Base-by-base conservation (phyloP, 345 rosid genomes). In the Sonneratia caseolaris region DNA sequence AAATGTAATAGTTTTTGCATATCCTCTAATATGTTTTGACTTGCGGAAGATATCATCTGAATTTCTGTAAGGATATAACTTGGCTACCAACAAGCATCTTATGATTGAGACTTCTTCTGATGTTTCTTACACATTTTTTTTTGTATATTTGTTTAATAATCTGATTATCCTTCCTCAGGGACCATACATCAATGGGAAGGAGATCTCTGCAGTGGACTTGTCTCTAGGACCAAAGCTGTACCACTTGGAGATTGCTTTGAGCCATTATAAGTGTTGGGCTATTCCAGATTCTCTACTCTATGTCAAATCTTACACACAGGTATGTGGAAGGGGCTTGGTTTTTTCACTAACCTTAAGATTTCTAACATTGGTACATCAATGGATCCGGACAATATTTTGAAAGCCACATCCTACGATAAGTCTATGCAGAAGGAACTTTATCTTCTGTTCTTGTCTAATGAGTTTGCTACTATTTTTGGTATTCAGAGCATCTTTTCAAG, bases 221-320 rank as follows among this genome's bases (percentile, higher is more conserved):
- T 83, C 98, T n/a, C 83, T 94, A 9, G 90, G 79, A 73, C 97
- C 97, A 16, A 90, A 91, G 80, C 67, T 90, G 64, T 80, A 88
- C 78, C 96, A 94, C 84, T 71, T 94, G 61, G 92, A 90, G 85
- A 90, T 91, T 76, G 95, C 92, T 76, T 72, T 94, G 70, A 89
- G 92, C 62, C 92, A 94, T 78, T 94, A 80, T 78, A 91, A 94
- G 84, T 85, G 81, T 45, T 91, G 96, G 98, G 82, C 85, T 2
- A 84, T 91, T 77, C 96, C 96, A 18, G 96, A 88, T 70, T 87
- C 97, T 59, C 91, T 91, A 74, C 77, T 93, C 48, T 72, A 68
- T 77, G 76, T 84, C 37, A 85, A 79, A 79, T 85, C 96, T 37
- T 88, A 90, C 84, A 86, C 88, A 95, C 82, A 85, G 95, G 98